These are phyloP conservation scores for Abrus pulchellus DNA, from an alignment of 306 rosid genomes.

Conservation along the genomic window DNA sequence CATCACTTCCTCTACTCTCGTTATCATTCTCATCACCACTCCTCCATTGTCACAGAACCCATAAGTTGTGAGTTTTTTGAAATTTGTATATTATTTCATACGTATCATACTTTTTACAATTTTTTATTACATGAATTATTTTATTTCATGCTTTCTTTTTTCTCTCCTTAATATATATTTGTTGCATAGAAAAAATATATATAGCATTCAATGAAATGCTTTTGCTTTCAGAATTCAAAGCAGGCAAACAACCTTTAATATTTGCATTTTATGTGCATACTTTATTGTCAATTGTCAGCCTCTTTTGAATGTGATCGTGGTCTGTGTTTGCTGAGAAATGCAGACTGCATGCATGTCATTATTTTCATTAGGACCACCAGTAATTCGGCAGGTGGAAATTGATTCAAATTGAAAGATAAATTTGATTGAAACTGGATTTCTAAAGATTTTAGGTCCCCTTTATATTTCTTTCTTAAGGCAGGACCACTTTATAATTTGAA, in stretches of 20 bases:
- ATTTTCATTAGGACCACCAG: not conserved
- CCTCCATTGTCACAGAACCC: constrained; percentile 61
- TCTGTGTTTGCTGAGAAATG: not conserved
- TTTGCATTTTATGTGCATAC: not conserved
- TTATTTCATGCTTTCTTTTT: too few relatives aligned
- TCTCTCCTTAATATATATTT: too few relatives aligned
- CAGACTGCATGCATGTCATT: not conserved
- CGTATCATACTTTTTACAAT: too few relatives aligned
- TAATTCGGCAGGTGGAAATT: not conserved
- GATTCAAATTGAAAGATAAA: not conserved
- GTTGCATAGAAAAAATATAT: too few relatives aligned
- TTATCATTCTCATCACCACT: constrained; percentile 71
- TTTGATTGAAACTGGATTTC: not conserved
- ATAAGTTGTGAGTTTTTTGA: constrained; percentile 50
- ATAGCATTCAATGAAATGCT: not conserved
- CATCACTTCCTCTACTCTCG: constrained; percentile 79
- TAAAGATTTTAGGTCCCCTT: not conserved
- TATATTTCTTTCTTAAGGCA: not conserved
- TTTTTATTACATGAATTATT: too few relatives aligned
- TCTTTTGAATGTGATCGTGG: not conserved
- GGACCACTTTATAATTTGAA: not conserved
- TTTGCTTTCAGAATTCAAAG: not conserved
- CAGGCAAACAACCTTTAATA: not conserved
- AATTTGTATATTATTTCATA: too few relatives aligned
- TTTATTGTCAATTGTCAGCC: not conserved